A percentile compares a stretch with the other conserved stretches of the same genome.
Evolutionary conservation across 2,329 filamentous ascomycete species (phyloP).

Genomic region (Diaporthe longicolla): DNA sequence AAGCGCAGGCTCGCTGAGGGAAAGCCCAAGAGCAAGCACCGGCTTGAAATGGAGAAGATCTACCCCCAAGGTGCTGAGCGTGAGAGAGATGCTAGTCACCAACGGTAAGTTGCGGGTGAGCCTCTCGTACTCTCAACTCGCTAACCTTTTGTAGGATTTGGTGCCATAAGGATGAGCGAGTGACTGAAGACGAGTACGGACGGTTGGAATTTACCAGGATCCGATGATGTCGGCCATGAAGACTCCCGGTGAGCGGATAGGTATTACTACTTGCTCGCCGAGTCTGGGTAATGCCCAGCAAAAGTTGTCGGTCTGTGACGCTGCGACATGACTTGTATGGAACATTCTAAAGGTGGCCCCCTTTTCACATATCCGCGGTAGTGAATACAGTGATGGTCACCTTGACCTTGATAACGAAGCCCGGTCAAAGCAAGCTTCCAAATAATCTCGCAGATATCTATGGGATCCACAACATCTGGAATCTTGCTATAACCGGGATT

Average conservation of each 20-base stretch:
- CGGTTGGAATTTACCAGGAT: not conserved
- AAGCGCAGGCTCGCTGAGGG: conserved; percentile 62
- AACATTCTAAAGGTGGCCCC: not conserved
- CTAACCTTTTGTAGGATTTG: not conserved
- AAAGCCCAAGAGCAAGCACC: conserved; percentile 63
- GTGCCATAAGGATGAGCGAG: not conserved
- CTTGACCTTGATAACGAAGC: too few species aligned
- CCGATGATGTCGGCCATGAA: not conserved
- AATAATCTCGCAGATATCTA: too few species aligned
- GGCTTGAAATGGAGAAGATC: conserved; percentile 61
- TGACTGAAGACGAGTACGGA: not conserved
- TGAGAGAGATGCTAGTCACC: not conserved
- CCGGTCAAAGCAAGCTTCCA: too few species aligned
- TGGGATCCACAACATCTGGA: too few species aligned
- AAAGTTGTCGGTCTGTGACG: not conserved
- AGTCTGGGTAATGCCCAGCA: not conserved
- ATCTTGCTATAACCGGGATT: too few species aligned
- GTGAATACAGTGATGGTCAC: too few species aligned
- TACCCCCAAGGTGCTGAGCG: conserved; percentile 3
- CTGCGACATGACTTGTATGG: not conserved
- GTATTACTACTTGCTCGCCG: not conserved
- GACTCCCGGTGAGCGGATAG: not conserved
- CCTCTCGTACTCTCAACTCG: not conserved
- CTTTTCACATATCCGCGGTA: not conserved
- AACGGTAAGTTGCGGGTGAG: not conserved